Evolutionary conservation across 768 basidiomycete species (phyloP).

Genomic region (Tremella mesenterica): DNA sequence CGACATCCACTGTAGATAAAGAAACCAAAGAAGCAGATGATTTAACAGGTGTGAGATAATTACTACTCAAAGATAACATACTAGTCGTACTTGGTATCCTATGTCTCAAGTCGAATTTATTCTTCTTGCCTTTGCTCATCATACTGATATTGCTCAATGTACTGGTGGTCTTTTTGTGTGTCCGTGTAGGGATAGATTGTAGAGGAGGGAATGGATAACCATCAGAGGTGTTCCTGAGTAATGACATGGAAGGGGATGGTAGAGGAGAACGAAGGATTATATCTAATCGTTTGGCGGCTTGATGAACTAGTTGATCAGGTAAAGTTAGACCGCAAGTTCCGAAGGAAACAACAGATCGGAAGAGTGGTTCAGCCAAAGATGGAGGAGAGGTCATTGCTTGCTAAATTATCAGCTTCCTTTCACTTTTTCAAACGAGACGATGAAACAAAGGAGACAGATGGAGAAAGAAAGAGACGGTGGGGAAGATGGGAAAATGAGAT

Average conservation of each 20-base stretch:
- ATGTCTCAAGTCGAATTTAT: no score
- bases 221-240: not conserved
- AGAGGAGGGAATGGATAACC: slow-evolving; percentile 14
- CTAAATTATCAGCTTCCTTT: not conserved
- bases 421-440: no score
- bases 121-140: no score
- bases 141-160: no score
- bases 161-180: no score
- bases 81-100: no score
- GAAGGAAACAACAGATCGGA: slow-evolving; percentile 16
- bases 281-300: slow-evolving; percentile 29
- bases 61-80: no score
- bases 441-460: not conserved
- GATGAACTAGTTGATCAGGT: slow-evolving; percentile 28
- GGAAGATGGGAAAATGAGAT: not conserved
- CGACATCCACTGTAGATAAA: no score
- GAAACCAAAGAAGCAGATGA: slow-evolving; percentile 14
- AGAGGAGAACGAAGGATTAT: slow-evolving; percentile 13
- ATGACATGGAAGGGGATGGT: slow-evolving; percentile 5
- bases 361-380: slow-evolving; percentile 13
- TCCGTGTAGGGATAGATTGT: no score
- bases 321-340: slow-evolving; percentile 13
- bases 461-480: not conserved
- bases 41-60: slow-evolving; percentile 6
- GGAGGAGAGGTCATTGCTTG: slow-evolving; percentile 12